Conservation (phyloP, 2,329 filamentous ascomycete genomes). For the Ophioceras dolichostomum region DNA sequence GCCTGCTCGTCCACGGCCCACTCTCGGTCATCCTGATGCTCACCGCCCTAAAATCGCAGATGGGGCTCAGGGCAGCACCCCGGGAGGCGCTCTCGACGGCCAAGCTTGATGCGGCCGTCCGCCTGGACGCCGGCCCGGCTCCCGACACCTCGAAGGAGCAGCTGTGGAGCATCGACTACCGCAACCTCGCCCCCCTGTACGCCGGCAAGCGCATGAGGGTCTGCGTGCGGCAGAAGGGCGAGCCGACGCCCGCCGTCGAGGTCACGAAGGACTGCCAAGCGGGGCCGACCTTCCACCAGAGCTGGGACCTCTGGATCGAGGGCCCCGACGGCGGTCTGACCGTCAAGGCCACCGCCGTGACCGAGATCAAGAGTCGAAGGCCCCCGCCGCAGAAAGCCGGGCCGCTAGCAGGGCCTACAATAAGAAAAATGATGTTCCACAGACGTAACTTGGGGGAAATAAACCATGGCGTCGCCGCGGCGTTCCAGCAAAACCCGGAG, state of each 20-base stretch:
- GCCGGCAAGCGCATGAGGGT: conserved; percentile 58
- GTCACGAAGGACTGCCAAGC: conserved; percentile 24
- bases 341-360: conserved; percentile 37
- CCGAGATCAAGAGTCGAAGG: no score
- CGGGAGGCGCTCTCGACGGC: no score
- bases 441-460: no score
- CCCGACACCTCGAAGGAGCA: conserved; percentile 24
- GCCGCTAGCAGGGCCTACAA: no score
- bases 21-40: conserved; percentile 69
- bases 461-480: no score
- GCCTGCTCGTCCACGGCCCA: conserved; percentile 78
- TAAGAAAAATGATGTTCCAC: no score
- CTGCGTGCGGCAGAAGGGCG: conserved; percentile 42
- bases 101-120: conserved; percentile 1
- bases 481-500: no score
- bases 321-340: conserved; percentile 47
- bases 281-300: no score
- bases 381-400: no score
- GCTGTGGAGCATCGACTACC: conserved; percentile 62
- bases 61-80: conserved; percentile 25
- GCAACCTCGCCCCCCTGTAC: conserved; percentile 72
- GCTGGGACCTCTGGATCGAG: conserved; percentile 55
- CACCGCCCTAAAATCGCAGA: conserved; percentile 42
- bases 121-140: conserved; percentile 11
- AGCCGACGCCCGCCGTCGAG: conserved; percentile 26